A percentile compares a stretch with the other conserved stretches of the same genome.
Conservation (phyloP, 2,329 filamentous ascomycete species). For the Sporothrix pallida region DNA sequence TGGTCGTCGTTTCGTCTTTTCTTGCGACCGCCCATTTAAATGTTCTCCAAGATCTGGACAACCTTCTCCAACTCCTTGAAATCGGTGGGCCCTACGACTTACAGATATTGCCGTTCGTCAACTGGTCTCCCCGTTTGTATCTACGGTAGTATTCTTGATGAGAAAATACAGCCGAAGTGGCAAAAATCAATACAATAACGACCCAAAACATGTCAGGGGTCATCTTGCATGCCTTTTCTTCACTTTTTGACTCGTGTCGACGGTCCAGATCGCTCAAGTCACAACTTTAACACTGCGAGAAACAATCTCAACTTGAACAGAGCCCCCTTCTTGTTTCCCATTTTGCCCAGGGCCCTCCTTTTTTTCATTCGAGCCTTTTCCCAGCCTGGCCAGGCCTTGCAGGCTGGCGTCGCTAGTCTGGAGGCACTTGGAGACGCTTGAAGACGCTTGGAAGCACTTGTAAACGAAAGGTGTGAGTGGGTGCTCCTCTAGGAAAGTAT, state of each 20-base stretch:
- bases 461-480: constrained; percentile 19
- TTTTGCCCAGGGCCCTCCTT: neutral
- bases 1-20: neutral
- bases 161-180: constrained; percentile 9
- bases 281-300: neutral
- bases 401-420: constrained; percentile 18
- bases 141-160: constrained; percentile 3
- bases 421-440: constrained; percentile 4
- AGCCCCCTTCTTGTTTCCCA: neutral
- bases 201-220: neutral
- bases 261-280: neutral
- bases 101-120: neutral
- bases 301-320: neutral
- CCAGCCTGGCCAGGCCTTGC: constrained; percentile 22
- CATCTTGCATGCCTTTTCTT: neutral
- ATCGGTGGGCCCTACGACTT: neutral
- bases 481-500: neutral
- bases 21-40: too few species aligned
- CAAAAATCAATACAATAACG: constrained; percentile 1
- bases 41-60: neutral
- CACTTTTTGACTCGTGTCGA: neutral
- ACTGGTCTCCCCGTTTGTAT: too few species aligned
- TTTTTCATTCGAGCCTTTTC: neutral
- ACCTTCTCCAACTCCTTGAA: neutral
- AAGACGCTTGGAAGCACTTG: neutral